Base-by-base conservation (phyloP, 2,329 filamentous ascomycete species). In the Curvularia lunata region DNA sequence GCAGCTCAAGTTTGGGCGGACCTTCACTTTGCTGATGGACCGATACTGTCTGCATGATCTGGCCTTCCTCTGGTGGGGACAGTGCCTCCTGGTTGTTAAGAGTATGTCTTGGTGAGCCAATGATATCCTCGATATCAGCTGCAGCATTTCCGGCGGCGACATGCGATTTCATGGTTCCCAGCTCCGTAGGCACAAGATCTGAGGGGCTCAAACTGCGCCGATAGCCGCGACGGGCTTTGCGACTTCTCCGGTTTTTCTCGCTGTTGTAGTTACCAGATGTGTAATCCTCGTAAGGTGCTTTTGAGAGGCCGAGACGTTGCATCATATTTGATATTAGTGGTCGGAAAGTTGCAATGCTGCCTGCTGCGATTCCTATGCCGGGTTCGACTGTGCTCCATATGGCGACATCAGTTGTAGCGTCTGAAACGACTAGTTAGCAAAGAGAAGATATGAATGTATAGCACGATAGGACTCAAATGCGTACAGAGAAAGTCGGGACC, bases 341-440 rank as follows among this genome's bases (percentile, higher is more conserved):
- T 1, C 81, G 79, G 2, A 83, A 75, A 1, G 81, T 83, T 6
- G 81, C 81, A 9, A 83, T 75, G 61, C 78, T 80, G 18, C 78
- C 80, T 10, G 82, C 82, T 10, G 75, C 76, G 28, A 82, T 81
- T 7, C 79, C 73, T 25, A 74, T 71, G 0, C 73, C 71, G 2
- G 69, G 71, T 34, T 75, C 73, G 4, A 75, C 65, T 2, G 71
- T 74, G 18, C 67, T 70, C 73, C 71, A 74, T 41, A 81, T 76
- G 5, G 78, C 78, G 43, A 81, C 70, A 50, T 80, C 75, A 27
- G 76, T 73, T 5, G 79, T 83, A 28, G 78, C 68, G 32, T 74
- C 54, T 57, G 21, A 3, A 25, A 8, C 3, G 12, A 3, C 3
- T 18, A 13, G 19, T 52, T 9, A 57, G 48, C 28, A 28, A 49